Evolutionary conservation across 768 basidiomycete genomes (phyloP).

Genomic region (Pleurotus sapidus): DNA sequence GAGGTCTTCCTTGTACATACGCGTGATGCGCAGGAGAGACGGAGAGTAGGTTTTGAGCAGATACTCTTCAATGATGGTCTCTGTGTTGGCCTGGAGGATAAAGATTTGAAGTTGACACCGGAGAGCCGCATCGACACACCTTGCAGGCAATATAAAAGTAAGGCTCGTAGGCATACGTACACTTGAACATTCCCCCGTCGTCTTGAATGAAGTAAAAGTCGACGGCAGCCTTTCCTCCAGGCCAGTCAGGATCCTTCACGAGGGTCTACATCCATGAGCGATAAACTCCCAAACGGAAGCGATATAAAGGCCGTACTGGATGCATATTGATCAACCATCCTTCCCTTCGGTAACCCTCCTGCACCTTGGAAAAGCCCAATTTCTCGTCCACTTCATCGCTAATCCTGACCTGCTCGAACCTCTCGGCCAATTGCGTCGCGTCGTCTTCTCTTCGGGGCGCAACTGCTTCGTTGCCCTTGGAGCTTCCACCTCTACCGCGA

Average conservation of each 20-base stretch:
- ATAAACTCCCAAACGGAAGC: neutral
- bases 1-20: constrained; percentile 90
- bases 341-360: constrained; percentile 73
- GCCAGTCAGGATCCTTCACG: constrained; percentile 81
- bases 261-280: constrained; percentile 55
- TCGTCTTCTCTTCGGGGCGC: constrained; percentile 78
- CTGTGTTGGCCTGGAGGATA: constrained; percentile 65
- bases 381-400: constrained; percentile 92
- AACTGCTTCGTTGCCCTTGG: constrained; percentile 32
- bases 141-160: constrained; percentile 94
- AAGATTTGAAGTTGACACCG: constrained; percentile 1
- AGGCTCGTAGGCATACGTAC: constrained; percentile 88
- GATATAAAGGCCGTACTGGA: constrained; percentile 54
- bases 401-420: constrained; percentile 75
- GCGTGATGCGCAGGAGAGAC: constrained; percentile 70
- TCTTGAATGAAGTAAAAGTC: constrained; percentile 98
- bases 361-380: constrained; percentile 79
- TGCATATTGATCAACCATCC: constrained; percentile 99
- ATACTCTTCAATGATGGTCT: constrained; percentile 94
- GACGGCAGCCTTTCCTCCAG: constrained; percentile 84
- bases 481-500: constrained; percentile 35
- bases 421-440: constrained; percentile 81
- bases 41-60: constrained; percentile 92
- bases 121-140: constrained; percentile 37
- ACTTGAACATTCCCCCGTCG: constrained; percentile 95